A percentile compares a stretch with the other conserved stretches of the same genome.
Evolutionary conservation across 306 rosid species (phyloP).

Genomic region (Lupinus albus): DNA sequence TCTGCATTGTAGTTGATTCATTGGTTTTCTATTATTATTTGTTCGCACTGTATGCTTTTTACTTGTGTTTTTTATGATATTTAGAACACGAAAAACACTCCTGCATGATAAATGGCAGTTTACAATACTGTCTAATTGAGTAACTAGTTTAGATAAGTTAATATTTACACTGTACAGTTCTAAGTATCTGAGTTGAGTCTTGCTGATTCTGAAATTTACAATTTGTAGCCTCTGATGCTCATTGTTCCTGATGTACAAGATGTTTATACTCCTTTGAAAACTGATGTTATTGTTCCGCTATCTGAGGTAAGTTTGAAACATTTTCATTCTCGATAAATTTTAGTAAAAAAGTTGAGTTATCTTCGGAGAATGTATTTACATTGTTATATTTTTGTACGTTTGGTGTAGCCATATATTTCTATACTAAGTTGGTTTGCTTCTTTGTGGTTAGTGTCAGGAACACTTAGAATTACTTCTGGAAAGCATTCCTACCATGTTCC

Average conservation of each 20-base stretch:
- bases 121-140: conserved; percentile 16
- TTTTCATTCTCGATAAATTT: conserved; percentile 19
- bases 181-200: conserved; percentile 13
- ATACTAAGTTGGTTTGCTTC: conserved; percentile 38
- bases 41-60: conserved; percentile 14
- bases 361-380: conserved; percentile 13
- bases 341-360: conserved; percentile 3
- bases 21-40: conserved; percentile 24
- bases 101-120: conserved; percentile 16
- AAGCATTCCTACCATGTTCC: conserved; percentile 90
- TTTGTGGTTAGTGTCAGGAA: conserved; percentile 74
- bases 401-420: conserved; percentile 17
- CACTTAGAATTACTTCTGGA: conserved; percentile 88
- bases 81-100: conserved; percentile 26
- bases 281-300: conserved; percentile 87
- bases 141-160: conserved; percentile 26
- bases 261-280: conserved; percentile 92
- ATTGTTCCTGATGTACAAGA: conserved; percentile 98
- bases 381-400: conserved; percentile 28
- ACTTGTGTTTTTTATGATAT: conserved; percentile 20
- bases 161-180: conserved; percentile 19
- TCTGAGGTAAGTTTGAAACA: conserved; percentile 70
- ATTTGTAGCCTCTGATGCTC: conserved; percentile 91
- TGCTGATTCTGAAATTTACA: conserved; percentile 42
- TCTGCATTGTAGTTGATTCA: neutral